phyloP scores from a whole-genome alignment of 257 asterid genomes.

The Penstemon davidsonii region DNA sequence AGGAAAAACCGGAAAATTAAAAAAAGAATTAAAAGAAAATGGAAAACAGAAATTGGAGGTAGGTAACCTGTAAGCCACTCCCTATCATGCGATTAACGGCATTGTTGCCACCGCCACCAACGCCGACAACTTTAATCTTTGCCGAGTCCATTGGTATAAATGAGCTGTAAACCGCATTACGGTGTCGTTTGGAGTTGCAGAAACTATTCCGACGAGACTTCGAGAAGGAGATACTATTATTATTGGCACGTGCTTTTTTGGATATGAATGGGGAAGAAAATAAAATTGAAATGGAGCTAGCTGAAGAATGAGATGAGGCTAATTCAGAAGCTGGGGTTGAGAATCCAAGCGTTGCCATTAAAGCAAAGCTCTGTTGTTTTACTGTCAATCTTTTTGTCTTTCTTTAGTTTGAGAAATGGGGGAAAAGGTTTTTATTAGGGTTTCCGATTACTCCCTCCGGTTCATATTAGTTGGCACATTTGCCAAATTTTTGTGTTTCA shows the following conservation, averaged over 20 bases:
- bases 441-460: too few species aligned
- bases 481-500: too few species aligned
- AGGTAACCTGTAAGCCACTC: conserved; percentile 77
- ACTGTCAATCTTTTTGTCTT: neutral
- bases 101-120: conserved; percentile 98
- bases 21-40: neutral
- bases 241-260: conserved; percentile 38
- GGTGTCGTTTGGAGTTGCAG: conserved; percentile 37
- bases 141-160: conserved; percentile 72
- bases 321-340: conserved; percentile 53
- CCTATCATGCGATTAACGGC: conserved; percentile 99
- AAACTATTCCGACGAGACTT: conserved; percentile 43
- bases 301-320: conserved; percentile 43
- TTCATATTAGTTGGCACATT: too few species aligned
- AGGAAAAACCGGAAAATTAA: neutral
- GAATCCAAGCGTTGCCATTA: conserved; percentile 56
- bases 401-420: neutral
- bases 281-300: conserved; percentile 42
- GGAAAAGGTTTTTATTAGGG: neutral
- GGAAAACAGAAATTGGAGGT: conserved; percentile 9
- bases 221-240: conserved; percentile 25
- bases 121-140: conserved; percentile 93
- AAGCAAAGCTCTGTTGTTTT: neutral
- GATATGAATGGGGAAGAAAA: conserved; percentile 39
- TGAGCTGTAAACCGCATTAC: conserved; percentile 50